Conservation (phyloP, 139 green algal genomes). For the Microglena sp. region DNA sequence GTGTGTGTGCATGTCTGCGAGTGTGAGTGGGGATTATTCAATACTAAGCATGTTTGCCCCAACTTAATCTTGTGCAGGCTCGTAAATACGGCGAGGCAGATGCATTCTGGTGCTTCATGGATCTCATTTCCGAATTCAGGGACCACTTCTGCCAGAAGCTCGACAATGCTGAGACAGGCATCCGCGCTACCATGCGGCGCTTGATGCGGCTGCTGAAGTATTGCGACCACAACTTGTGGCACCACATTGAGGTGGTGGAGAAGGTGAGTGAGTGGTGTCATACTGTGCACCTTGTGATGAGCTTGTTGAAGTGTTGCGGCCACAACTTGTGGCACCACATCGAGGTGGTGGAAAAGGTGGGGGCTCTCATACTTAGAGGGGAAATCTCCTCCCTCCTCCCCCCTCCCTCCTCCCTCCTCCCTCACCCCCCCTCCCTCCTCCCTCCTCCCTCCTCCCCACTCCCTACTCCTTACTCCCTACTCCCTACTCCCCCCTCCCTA, state of each 20-base stretch:
- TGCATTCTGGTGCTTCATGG: conserved; percentile 71
- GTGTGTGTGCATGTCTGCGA: too few relatives aligned
- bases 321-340: conserved; percentile 30
- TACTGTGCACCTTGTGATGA: conserved; percentile 60
- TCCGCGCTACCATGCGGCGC: conserved; percentile 63
- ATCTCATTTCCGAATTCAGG: conserved; percentile 42
- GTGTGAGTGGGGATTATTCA: too few relatives aligned
- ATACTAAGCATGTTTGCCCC: background rate
- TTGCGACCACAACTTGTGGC: conserved; percentile 25
- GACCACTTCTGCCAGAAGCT: conserved; percentile 92
- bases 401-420: too few relatives aligned
- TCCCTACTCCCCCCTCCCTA: too few relatives aligned
- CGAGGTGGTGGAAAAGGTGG: conserved; percentile 26
- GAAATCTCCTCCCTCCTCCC: too few relatives aligned
- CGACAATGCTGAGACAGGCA: conserved; percentile 83
- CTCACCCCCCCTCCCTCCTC: too few relatives aligned
- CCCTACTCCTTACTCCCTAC: too few relatives aligned
- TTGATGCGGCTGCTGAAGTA: conserved; percentile 55
- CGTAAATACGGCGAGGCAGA: conserved; percentile 72
- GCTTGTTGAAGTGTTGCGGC: conserved; percentile 42
- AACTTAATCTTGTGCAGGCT: background rate
- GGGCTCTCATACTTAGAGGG: too few relatives aligned
- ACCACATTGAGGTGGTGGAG: conserved; percentile 27
- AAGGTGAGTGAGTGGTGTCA: conserved; percentile 26
- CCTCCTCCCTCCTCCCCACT: too few relatives aligned